Conservation (phyloP, 2,329 filamentous ascomycete species). For the Colletotrichum tropicicola region DNA sequence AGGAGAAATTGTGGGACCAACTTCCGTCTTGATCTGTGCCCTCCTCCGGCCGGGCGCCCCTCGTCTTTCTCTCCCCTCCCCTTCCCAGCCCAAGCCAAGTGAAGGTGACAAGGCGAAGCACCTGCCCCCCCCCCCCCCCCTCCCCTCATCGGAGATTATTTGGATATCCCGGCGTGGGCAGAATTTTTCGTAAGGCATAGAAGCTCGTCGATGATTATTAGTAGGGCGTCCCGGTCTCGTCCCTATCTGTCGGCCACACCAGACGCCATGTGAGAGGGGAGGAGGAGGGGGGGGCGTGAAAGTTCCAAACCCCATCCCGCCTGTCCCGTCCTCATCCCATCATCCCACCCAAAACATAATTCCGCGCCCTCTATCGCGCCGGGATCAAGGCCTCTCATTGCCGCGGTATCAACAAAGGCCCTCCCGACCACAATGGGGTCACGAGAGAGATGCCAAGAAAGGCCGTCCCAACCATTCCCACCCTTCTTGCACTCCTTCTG, state of each 20-base stretch:
- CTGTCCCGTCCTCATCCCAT: not conserved
- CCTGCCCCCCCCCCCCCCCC: too few species aligned
- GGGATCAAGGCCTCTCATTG: not conserved
- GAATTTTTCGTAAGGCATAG: not conserved
- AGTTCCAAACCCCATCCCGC: not conserved
- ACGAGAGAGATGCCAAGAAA: not conserved
- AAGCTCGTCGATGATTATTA: not conserved
- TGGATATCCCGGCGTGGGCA: not conserved
- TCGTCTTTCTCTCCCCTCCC: not conserved
- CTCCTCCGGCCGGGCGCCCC: not conserved
- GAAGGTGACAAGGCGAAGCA: too few species aligned
- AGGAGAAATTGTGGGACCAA: too few species aligned
- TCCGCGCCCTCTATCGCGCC: not conserved
- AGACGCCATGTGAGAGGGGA: too few species aligned
- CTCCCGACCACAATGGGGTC: too few species aligned
- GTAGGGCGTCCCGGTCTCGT: too few species aligned
- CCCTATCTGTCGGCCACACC: too few species aligned
- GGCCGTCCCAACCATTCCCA: not conserved
- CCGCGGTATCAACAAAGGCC: not conserved
- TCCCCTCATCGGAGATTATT: slow-evolving; percentile 5
- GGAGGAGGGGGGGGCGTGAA: not conserved
- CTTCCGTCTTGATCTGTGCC: not conserved
- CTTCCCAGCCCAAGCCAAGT: too few species aligned
- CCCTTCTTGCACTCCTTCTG: too few species aligned
- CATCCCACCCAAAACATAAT: not conserved